Base-by-base conservation (phyloP, 257 asterid genomes). In the Capsicum baccatum region DNA sequence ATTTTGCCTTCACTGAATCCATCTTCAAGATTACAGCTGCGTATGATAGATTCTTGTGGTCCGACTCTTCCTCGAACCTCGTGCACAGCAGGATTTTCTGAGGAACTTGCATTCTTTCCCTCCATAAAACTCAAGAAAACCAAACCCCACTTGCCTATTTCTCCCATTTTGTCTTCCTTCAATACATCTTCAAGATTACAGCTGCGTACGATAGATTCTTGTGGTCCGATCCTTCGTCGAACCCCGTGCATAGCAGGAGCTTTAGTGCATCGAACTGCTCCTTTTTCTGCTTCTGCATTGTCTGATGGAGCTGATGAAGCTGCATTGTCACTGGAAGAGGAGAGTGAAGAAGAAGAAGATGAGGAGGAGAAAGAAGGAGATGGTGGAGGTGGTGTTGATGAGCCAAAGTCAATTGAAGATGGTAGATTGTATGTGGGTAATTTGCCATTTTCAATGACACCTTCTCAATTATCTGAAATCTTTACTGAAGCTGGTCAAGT, bases 371-470 rank as follows among this genome's bases (percentile, higher is more conserved):
- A 86, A 26, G 91, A 80, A 55, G 91, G 17, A 44, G 87, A 79
- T 42, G 89, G 83, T 19, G 86, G 59, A 19, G 86, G 63, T 3
- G 69, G 5, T 54, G 87, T 67, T 47, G 91, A 79, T 73, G 89
- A 64, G 35, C 79, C 94, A 16, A 83, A 63, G 39, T 68, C 91
- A 21, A 87, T 88, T 26, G 97, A 92, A 52, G 92, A 84, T 67
- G 94, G 96, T 80, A 90, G 98, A 82, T 83, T 94, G 68, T 96
- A 91, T 67, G 99, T 94, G 71, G 99, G 99, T 7, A 96, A 96
- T 83, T 88, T 96, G 92, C 99, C 98, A 2, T 96, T 90, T 84
- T 81, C 98, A 0, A 86, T 94, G 92, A 92, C 98, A 7, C 89
- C 98, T 68, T 82, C 94, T 3, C 93, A 94, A 80, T 84, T 96